These are phyloP conservation scores for Calocybe cyanea DNA, from an alignment of 768 basidiomycete genomes.

Conservation along the genomic window DNA sequence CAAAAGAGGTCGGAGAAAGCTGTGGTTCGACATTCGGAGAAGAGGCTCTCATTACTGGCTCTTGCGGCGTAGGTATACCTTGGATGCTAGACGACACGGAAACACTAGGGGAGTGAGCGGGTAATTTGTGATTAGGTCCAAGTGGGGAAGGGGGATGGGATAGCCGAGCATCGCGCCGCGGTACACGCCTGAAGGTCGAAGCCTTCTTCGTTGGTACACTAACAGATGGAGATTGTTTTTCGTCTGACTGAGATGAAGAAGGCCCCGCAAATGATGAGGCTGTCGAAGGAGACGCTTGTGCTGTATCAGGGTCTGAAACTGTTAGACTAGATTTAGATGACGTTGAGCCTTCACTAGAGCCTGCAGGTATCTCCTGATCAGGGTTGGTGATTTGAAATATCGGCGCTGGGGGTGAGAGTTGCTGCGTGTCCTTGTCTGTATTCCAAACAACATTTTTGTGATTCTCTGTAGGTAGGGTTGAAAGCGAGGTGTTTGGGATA, in stretches of 20 bases:
- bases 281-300: neutral
- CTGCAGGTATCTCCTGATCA: neutral
- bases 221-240: conserved; percentile 1
- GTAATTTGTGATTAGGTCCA: conserved; percentile 18
- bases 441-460: too few relatives aligned
- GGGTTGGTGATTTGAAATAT: neutral
- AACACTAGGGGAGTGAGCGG: conserved; percentile 14
- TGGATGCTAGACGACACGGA: conserved; percentile 9
- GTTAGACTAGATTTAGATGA: neutral
- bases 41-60: neutral
- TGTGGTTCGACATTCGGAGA: neutral
- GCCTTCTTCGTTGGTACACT: conserved; percentile 20
- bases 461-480: too few relatives aligned
- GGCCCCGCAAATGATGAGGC: neutral
- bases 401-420: neutral
- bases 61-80: neutral
- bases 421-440: too few relatives aligned
- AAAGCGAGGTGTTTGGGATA: too few relatives aligned
- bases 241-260: conserved; percentile 8
- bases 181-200: conserved; percentile 50
- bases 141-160: conserved; percentile 31
- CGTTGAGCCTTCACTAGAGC: too few relatives aligned
- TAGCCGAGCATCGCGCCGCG: conserved; percentile 30
- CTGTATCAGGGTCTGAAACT: neutral
- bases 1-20: neutral